Base-by-base conservation (phyloP, 2,329 filamentous ascomycete genomes). In the Fusarium bulbicola region DNA sequence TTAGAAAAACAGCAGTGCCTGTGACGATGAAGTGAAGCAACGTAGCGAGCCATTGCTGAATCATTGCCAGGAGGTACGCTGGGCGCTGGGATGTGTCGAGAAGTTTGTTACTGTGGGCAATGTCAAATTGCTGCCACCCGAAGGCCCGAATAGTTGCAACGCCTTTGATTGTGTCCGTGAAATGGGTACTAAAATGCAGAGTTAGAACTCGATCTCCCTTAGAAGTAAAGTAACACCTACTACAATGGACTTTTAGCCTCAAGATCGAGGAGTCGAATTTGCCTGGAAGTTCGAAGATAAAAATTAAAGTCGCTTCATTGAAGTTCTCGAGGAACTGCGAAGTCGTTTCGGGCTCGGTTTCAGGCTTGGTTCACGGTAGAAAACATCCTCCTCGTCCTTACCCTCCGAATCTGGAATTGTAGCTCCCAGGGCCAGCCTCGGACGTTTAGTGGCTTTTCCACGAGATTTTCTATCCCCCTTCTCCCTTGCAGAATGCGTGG, bases 231-330 rank as follows among this genome's bases (percentile, higher is more conserved):
- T 9, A 10, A 15, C 1, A 73, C 77, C 68, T 73, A 79, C 75
- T 80, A 80, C 5, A 80, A 24, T 0, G 89, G 89, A 2, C 86
- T 86, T 71, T 91, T 91, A 3, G 87, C 85, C 76, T 92, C 90
- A 2, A 92, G 83, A 50, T 92, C 90, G 16, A 92, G 78, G 26
- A 90, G 83, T 54, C 90, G 84, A 13, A 92, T 77, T 76, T 92
- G 90, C 0, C 89, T 82, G 2, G 89, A 91, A 0, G 89, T 92
- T 0, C 87, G 83, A 5, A 92, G 82, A 72, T 92, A 92, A 54
- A 89, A 84, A n/a, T n/a, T n/a, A n/a, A n/a, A n/a, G n/a, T n/a
- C n/a, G n/a, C n/a, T n/a, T n/a, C n/a, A n/a, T n/a, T n/a, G n/a
- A n/a, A n/a, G n/a, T n/a, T n/a, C n/a, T n/a, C n/a, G n/a, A n/a